These are phyloP conservation scores for Rhodomyrtus tomentosa DNA, from an alignment of 345 rosid species.

Conservation along the genomic window DNA sequence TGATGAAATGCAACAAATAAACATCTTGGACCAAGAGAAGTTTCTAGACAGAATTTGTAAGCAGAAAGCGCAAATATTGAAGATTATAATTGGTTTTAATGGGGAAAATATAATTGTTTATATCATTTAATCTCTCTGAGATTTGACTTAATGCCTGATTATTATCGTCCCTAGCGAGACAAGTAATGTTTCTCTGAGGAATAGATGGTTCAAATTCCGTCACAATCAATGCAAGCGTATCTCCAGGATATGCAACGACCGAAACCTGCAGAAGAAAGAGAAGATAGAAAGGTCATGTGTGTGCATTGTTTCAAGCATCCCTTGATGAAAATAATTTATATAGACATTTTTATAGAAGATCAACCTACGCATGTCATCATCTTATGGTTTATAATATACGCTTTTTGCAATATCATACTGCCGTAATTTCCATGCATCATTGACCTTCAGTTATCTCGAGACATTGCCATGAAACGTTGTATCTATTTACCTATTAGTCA, in stretches of 20 bases:
- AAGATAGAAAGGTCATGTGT: not conserved
- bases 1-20: not conserved
- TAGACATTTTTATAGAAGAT: not conserved
- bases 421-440: not conserved
- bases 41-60: no score
- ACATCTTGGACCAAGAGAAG: no score
- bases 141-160: slow-evolving; percentile 95
- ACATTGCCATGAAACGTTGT: not conserved
- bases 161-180: slow-evolving; percentile 85
- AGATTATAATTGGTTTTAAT: no score
- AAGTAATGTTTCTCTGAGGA: slow-evolving; percentile 79
- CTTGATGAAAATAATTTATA: not conserved
- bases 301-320: not conserved
- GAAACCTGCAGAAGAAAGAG: slow-evolving; percentile 44
- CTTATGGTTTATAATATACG: not conserved
- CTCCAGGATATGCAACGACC: slow-evolving; percentile 93
- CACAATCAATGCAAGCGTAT: slow-evolving; percentile 86
- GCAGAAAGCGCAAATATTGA: no score
- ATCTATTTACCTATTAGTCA: not conserved
- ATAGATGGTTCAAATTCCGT: slow-evolving; percentile 91
- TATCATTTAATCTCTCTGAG: slow-evolving; percentile 82
- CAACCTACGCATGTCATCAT: not conserved
- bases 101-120: not conserved
- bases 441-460: not conserved
- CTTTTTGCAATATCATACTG: not conserved